Conservation (phyloP, 2,329 filamentous ascomycete genomes). For the Rachicladosporium sp. region DNA sequence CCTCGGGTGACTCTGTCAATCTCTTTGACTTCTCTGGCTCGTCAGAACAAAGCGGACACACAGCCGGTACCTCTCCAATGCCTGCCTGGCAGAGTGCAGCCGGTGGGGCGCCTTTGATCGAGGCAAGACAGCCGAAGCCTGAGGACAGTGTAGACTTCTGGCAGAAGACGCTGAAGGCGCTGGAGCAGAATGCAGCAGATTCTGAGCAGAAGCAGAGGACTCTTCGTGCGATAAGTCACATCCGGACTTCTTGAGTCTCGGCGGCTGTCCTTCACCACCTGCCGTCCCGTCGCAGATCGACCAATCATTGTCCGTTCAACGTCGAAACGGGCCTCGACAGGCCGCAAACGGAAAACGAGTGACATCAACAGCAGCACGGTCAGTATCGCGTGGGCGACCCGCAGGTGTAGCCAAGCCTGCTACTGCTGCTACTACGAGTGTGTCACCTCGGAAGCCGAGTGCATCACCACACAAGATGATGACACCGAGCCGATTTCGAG, state of each 20-base stretch:
- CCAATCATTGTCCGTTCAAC: conserved; percentile 20
- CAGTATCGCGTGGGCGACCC: conserved; percentile 21
- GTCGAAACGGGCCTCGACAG: conserved; percentile 11
- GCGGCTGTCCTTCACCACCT: conserved; percentile 23
- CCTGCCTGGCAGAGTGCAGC: conserved; percentile 30
- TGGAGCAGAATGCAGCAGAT: conserved; percentile 38
- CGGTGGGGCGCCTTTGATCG: conserved; percentile 7
- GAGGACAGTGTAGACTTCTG: conserved; percentile 38
- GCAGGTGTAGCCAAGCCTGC: conserved; percentile 18
- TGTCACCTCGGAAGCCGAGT: conserved; percentile 20
- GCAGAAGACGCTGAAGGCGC: conserved; percentile 40
- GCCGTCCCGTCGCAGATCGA: conserved; percentile 15
- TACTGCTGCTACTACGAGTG: conserved; percentile 9
- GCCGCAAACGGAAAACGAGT: conserved; percentile 20
- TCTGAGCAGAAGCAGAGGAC: conserved; percentile 30
- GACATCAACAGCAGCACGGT: conserved; percentile 14
- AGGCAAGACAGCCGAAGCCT: conserved; percentile 23
- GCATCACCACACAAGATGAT: conserved; percentile 38
- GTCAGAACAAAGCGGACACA: conserved; percentile 38
- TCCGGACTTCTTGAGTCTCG: conserved; percentile 25
- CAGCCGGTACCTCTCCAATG: conserved; percentile 34
- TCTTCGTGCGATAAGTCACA: conserved; percentile 19
- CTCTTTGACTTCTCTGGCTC: conserved; percentile 37
- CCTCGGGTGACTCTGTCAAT: conserved; percentile 35
- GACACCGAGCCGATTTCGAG: conserved; percentile 37